Base-by-base conservation (phyloP, 176 grass and related monocot genomes). In the Phyllostachys edulis region DNA sequence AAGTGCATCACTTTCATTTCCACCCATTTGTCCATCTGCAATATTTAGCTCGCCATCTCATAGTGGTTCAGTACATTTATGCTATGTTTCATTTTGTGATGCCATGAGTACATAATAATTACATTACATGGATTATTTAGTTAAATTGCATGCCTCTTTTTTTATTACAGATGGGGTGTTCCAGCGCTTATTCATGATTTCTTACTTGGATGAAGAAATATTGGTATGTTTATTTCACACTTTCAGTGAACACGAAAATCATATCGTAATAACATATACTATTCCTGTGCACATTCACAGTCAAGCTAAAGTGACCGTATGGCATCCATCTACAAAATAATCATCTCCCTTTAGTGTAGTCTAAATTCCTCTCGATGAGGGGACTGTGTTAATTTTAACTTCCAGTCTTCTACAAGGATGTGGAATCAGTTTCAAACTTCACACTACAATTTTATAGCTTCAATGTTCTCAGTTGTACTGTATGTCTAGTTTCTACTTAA, bases 171-270 rank as follows among this genome's bases (percentile, higher is more conserved):
- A 81, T 69, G 93, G 89, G 69, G 63, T 87, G 75, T 94, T 89
- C 67, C 87, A 96, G 76, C 89, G 96, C 49, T 80, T 99, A 80
- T 99, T 99, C 82, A 94, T 96, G 89, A 94, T 99, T 78, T 99
- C 96, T 78, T 99, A 99, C 73, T 91, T 99, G 69, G 96, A 99
- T 84, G 96, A 99, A 87, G 96, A 96, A 84, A 99, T 99, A 90
- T 32, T 96, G 96, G 96, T 99, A 96, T 9, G 51, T 85, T 84
- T 75, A 71, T 93, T 68, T 15, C 59, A 39, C 75, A 51, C 4
- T 85, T 80, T 20, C 3, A 49, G 47, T 7, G n/a, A 72, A 3
- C 13, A 67, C 4, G 2, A 18, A 75, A 57, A 39, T 78, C 29
- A 15, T 59, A 73, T 39, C 4, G 1, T 16, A 46, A 24, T 56